Percentiles rank a stretch among this genome's conserved stretches.
These are phyloP conservation scores for Stachybotrys echinatus DNA, from an alignment of 2,329 filamentous ascomycete species.

Conservation along the genomic window DNA sequence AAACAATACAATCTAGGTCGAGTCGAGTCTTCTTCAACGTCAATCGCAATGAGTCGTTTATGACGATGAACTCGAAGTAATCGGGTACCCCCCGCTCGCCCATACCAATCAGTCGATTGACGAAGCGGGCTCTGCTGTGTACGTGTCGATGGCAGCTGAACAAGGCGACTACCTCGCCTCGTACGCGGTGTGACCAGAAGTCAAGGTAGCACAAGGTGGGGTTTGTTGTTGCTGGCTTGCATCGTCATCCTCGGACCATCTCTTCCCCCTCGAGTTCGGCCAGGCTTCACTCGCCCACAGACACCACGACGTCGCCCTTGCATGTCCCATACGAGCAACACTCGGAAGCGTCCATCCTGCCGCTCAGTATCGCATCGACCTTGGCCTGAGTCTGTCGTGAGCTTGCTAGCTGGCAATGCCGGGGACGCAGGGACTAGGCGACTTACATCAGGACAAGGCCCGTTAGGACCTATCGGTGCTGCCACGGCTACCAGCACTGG, in stretches of 20 bases:
- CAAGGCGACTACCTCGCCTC: too few relatives aligned
- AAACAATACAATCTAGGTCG: too few relatives aligned
- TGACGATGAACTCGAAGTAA: too few relatives aligned
- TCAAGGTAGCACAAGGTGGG: not conserved
- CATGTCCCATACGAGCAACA: constrained; percentile 52
- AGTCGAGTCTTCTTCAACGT: too few relatives aligned
- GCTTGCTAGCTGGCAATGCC: not conserved
- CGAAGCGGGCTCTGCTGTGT: too few relatives aligned
- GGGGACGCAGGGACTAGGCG: not conserved
- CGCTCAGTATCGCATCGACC: constrained; percentile 39
- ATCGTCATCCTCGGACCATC: not conserved
- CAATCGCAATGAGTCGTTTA: too few relatives aligned
- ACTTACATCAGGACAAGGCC: constrained; percentile 29
- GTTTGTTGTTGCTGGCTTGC: not conserved
- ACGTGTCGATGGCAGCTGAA: too few relatives aligned
- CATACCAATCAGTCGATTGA: too few relatives aligned
- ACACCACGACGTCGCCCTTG: constrained; percentile 43
- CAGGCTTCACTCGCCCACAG: constrained; percentile 28
- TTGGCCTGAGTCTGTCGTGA: constrained; percentile 16
- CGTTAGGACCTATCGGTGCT: constrained; percentile 23
- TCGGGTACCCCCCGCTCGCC: too few relatives aligned
- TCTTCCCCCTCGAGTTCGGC: not conserved
- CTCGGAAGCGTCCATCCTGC: constrained; percentile 38
- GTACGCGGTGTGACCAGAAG: too few relatives aligned
- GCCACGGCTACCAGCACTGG: constrained; percentile 11